Conservation (phyloP, 2,329 filamentous ascomycete species). For the Arthroderma uncinatum region DNA sequence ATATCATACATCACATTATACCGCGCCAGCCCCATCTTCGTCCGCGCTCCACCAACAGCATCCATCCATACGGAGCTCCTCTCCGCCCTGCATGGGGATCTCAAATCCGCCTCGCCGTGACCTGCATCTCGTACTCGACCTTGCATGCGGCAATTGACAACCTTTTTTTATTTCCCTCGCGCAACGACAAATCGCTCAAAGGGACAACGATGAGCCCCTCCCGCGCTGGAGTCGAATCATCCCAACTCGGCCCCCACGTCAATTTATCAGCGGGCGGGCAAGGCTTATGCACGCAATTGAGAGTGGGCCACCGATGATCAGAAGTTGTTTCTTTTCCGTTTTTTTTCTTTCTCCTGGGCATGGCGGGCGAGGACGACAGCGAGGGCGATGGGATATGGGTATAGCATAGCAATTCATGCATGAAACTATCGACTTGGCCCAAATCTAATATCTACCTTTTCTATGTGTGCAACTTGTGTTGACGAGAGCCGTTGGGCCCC, state of each 20-base stretch:
- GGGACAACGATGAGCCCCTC: too few species aligned
- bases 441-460: background rate
- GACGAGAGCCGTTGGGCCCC: background rate
- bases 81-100: background rate
- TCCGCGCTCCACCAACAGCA: background rate
- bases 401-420: constrained; percentile 5
- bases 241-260: background rate
- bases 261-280: background rate
- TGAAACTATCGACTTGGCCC: constrained; percentile 6
- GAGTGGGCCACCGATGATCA: background rate
- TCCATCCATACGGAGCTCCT: background rate
- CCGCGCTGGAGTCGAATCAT: too few species aligned
- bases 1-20: constrained; percentile 1
- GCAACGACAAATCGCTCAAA: background rate
- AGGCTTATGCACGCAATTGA: background rate
- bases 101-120: constrained; percentile 1
- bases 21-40: background rate
- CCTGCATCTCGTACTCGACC: background rate
- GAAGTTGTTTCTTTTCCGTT: background rate
- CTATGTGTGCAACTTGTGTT: background rate
- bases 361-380: background rate
- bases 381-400: background rate
- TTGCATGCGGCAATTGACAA: background rate
- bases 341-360: background rate
- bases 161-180: background rate